Percentiles rank a stretch among this genome's conserved stretches.
These are phyloP conservation scores for Mycena latifolia DNA, from an alignment of 768 basidiomycete species.

Conservation along the genomic window DNA sequence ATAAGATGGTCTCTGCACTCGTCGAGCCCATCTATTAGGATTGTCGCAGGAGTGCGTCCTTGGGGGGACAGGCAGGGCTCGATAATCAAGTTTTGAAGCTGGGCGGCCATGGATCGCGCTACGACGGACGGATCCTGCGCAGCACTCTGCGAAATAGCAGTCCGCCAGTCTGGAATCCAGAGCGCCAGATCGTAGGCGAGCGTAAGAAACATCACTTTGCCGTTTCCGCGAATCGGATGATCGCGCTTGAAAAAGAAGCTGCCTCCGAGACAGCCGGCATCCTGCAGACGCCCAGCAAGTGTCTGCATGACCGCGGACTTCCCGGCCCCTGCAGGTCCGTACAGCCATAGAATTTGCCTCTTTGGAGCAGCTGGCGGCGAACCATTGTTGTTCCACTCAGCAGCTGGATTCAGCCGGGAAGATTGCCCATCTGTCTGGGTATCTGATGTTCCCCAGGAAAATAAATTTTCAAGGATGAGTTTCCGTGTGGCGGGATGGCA, in stretches of 20 bases:
- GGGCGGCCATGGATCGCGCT: neutral
- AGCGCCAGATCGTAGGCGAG: neutral
- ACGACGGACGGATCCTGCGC: neutral
- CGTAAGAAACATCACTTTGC: neutral
- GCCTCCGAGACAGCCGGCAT: neutral
- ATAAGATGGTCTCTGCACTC: neutral
- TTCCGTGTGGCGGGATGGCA: neutral
- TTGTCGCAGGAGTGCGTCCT: neutral
- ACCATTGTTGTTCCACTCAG: too few relatives aligned
- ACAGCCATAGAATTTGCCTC: neutral
- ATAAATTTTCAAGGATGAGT: neutral
- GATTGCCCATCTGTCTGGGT: too few relatives aligned
- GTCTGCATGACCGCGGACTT: neutral
- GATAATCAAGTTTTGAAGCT: neutral
- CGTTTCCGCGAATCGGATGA: neutral
- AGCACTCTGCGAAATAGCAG: neutral
- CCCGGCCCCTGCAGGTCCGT: neutral
- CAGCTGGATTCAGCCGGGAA: too few relatives aligned
- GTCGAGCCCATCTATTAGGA: neutral
- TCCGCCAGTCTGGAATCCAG: neutral
- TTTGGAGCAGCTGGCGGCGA: neutral
- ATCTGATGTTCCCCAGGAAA: neutral
- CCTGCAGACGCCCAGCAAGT: neutral
- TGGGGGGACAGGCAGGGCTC: neutral
- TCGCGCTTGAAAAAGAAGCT: slow-evolving; percentile 3